These are phyloP conservation scores for Fusarium sp. DNA, from an alignment of 2,329 filamentous ascomycete genomes.

Conservation along the genomic window DNA sequence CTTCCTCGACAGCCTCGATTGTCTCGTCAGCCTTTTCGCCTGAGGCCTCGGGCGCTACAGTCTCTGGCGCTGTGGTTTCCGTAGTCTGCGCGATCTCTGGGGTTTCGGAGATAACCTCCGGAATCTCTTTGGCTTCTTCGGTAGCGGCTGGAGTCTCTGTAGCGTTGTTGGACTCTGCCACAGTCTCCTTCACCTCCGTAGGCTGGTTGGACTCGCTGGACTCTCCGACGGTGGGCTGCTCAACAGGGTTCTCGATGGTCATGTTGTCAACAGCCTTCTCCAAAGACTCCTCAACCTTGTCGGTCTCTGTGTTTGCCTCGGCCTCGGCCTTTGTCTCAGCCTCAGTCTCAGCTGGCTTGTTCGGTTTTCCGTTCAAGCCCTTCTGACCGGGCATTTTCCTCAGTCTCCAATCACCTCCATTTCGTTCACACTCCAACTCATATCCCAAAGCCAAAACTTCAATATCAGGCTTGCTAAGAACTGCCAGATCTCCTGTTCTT, in stretches of 20 bases:
- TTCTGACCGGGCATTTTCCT: conserved; percentile 85
- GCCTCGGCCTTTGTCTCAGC: conserved; percentile 17
- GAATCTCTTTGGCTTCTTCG: neutral
- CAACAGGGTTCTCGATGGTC: conserved; percentile 29
- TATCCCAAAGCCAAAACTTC: conserved; percentile 91
- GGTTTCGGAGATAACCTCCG: no score
- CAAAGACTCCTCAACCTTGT: conserved; percentile 6
- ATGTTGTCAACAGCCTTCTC: conserved; percentile 30
- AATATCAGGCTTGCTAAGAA: conserved; percentile 89
- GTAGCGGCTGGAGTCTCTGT: neutral
- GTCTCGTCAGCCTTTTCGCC: conserved; percentile 37
- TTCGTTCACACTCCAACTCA: conserved; percentile 92
- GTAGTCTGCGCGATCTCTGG: neutral
- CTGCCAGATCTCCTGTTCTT: conserved; percentile 88
- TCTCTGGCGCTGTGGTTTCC: conserved; percentile 17
- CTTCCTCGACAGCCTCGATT: conserved; percentile 52
- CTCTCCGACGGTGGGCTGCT: conserved; percentile 13
- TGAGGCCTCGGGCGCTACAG: conserved; percentile 2
- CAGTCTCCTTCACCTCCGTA: neutral
- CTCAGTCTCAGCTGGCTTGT: conserved; percentile 37
- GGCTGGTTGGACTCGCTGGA: conserved; percentile 17
- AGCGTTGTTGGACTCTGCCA: neutral
- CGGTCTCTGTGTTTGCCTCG: neutral
- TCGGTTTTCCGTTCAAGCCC: conserved; percentile 76
- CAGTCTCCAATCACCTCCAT: conserved; percentile 89